phyloP scores from a whole-genome alignment of 345 rosid species.

The Stellera chamaejasme region DNA sequence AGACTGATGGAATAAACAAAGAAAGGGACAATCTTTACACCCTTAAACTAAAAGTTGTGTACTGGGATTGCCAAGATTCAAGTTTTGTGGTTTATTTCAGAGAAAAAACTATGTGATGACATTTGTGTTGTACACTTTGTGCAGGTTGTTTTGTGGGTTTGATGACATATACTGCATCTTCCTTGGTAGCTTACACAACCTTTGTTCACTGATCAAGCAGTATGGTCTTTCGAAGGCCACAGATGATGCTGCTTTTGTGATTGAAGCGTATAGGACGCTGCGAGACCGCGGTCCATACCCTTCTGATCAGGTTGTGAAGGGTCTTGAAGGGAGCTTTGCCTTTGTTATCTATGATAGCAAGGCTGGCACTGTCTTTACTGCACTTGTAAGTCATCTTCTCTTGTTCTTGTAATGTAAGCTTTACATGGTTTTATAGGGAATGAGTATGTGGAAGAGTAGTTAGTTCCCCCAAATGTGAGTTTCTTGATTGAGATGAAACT shows the following conservation, averaged over 20 bases:
- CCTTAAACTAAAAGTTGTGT: too few species aligned
- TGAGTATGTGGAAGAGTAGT: too few species aligned
- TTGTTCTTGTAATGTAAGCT: too few species aligned
- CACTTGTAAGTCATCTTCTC: slow-evolving; percentile 38
- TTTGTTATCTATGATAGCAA: slow-evolving; percentile 80
- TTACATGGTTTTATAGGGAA: too few species aligned
- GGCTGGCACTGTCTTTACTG: slow-evolving; percentile 62
- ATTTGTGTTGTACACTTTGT: neutral
- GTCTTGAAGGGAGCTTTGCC: slow-evolving; percentile 79
- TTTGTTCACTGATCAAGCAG: slow-evolving; percentile 50
- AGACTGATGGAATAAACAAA: too few species aligned
- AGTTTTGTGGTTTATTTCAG: too few species aligned
- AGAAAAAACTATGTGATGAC: too few species aligned
- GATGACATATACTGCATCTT: slow-evolving; percentile 80
- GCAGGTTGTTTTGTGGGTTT: slow-evolving; percentile 75
- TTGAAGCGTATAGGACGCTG: slow-evolving; percentile 78
- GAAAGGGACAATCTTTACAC: too few species aligned
- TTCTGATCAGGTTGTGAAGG: slow-evolving; percentile 83
- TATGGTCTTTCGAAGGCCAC: slow-evolving; percentile 67
- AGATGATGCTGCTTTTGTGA: slow-evolving; percentile 77
- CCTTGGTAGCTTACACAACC: slow-evolving; percentile 63
- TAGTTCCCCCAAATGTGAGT: too few species aligned
- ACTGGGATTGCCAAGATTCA: too few species aligned
- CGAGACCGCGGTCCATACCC: slow-evolving; percentile 97
- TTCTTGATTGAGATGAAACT: too few species aligned